Percentiles rank a stretch among this genome's conserved stretches.
Evolutionary conservation across 2,329 filamentous ascomycete species (phyloP).

Genomic region (Dendrostoma leiphaemia): DNA sequence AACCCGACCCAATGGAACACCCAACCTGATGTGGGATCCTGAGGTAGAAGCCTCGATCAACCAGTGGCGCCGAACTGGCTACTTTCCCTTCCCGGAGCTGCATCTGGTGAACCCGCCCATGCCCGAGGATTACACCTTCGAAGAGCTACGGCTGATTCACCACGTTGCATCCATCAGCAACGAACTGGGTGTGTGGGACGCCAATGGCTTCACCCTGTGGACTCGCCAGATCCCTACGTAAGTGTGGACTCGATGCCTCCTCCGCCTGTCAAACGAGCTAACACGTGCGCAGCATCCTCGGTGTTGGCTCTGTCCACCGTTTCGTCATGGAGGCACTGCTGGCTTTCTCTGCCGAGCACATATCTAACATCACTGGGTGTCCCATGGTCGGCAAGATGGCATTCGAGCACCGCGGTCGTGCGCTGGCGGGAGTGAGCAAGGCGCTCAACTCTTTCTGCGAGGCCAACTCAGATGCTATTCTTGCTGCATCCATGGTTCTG

Average conservation of each 20-base stretch:
- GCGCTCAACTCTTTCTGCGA: conserved; percentile 82
- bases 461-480: conserved; percentile 83
- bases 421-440: conserved; percentile 83
- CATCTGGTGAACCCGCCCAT: conserved; percentile 72
- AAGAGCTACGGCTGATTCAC: conserved; percentile 85
- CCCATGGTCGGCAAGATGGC: conserved; percentile 83
- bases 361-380: conserved; percentile 86
- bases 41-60: conserved; percentile 80
- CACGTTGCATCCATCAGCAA: conserved; percentile 85
- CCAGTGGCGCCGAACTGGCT: conserved; percentile 78
- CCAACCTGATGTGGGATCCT: conserved; percentile 79
- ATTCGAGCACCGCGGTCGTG: conserved; percentile 82
- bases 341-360: conserved; percentile 90
- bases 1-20: conserved; percentile 58
- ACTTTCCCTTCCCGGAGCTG: conserved; percentile 82
- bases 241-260: conserved; percentile 34
- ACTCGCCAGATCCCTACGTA: conserved; percentile 90
- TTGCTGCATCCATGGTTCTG: conserved; percentile 86
- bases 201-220: conserved; percentile 87
- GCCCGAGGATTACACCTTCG: conserved; percentile 69
- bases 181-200: conserved; percentile 73
- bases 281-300: conserved; percentile 62
- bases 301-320: conserved; percentile 74
- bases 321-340: conserved; percentile 95
- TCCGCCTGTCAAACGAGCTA: conserved; percentile 20